phyloP scores from a whole-genome alignment of 164 flowering plant genomes.

The Litsea cubeba region DNA sequence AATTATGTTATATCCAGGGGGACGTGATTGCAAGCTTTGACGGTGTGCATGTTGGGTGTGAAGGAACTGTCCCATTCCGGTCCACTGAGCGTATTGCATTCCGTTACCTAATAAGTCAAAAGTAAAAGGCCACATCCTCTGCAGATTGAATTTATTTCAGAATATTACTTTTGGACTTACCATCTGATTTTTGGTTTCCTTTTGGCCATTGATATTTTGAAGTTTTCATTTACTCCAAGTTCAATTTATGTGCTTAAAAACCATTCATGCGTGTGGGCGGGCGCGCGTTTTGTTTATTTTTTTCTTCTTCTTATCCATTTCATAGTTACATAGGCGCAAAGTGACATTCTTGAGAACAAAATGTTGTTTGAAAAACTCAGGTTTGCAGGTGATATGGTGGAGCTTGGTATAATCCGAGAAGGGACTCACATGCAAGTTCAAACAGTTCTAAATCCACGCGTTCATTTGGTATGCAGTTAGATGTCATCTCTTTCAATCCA shows the following conservation, averaged over 20 bases:
- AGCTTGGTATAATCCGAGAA: conserved; percentile 78
- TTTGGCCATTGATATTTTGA: not conserved
- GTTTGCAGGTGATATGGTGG: conserved; percentile 86
- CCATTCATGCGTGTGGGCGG: no score
- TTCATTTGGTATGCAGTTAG: conserved; percentile 63
- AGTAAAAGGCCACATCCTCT: conserved; percentile 36
- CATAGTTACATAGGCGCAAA: not conserved
- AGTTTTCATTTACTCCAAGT: not conserved
- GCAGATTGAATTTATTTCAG: not conserved
- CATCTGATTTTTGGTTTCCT: not conserved
- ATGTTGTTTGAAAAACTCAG: conserved; percentile 35
- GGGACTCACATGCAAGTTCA: conserved; percentile 66
- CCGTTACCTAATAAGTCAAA: conserved; percentile 93
- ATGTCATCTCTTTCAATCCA: not conserved
- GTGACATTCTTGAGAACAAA: conserved; percentile 10
- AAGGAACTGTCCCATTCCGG: conserved; percentile 97
- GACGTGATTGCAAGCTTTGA: conserved; percentile 97
- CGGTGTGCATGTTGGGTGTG: conserved; percentile 74
- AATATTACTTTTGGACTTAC: not conserved
- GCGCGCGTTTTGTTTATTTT: not conserved
- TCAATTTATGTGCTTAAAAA: not conserved
- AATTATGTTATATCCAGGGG: conserved; percentile 54
- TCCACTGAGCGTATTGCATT: conserved; percentile 94
- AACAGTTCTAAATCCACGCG: conserved; percentile 65
- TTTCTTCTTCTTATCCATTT: not conserved